These are phyloP conservation scores for Entomortierella beljakovae DNA, from an alignment of 192 early-diverging fungal species.

Conservation along the genomic window DNA sequence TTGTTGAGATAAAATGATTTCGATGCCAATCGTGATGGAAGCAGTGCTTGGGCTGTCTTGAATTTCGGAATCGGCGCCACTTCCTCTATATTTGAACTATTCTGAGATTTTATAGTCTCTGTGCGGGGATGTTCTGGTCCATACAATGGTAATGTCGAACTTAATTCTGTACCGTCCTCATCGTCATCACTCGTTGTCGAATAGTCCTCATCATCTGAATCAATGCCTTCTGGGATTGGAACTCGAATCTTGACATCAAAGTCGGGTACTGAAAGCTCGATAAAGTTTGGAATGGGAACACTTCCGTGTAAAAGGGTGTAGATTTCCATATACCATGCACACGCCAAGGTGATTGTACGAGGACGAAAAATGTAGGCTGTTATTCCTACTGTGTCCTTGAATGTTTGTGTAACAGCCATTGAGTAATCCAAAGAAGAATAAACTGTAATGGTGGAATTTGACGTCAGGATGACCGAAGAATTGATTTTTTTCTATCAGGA, in stretches of 20 bases:
- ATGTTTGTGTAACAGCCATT: conserved; percentile 32
- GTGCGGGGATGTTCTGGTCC: background rate
- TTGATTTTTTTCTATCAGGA: conserved; percentile 38
- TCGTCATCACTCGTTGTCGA: conserved; percentile 1
- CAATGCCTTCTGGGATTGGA: conserved; percentile 39
- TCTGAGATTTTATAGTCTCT: background rate
- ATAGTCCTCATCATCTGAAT: conserved; percentile 22
- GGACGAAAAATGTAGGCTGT: conserved; percentile 44
- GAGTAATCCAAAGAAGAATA: conserved; percentile 55
- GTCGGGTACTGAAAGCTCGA: conserved; percentile 53
- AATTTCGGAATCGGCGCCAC: conserved; percentile 7
- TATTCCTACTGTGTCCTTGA: conserved; percentile 18
- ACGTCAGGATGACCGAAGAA: conserved; percentile 25
- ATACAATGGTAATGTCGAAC: background rate
- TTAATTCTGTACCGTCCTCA: conserved; percentile 4
- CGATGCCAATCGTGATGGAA: conserved; percentile 27
- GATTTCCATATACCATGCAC: conserved; percentile 54
- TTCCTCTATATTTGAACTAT: background rate
- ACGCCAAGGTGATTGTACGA: conserved; percentile 28
- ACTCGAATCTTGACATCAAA: conserved; percentile 55
- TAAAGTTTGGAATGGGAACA: conserved; percentile 31
- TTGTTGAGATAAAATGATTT: conserved; percentile 38
- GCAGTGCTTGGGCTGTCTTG: conserved; percentile 8
- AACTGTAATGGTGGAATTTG: conserved; percentile 12
- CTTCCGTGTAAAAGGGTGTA: conserved; percentile 24